Base-by-base conservation (phyloP, 345 rosid genomes). In the Rhizophora apiculata region DNA sequence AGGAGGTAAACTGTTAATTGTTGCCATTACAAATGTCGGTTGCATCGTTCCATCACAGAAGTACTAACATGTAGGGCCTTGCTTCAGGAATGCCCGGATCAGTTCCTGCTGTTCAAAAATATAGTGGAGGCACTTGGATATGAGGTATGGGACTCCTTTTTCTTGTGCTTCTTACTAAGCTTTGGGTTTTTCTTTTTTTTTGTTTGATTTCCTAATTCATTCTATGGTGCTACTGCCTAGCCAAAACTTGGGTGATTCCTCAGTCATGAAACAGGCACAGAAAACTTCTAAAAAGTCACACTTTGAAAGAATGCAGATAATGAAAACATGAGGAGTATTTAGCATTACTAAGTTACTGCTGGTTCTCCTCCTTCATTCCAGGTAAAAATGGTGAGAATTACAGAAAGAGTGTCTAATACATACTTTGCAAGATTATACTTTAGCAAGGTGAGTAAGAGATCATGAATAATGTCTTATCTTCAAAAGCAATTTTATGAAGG, bases 371-470 rank as follows among this genome's bases (percentile, higher is more conserved):
- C 59, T 36, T 43, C 34, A 59, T 82, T 78, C 55, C 88, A 94
- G 98, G 88, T 94, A 29, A 82, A 85, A 84, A 85, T 91, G 98
- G 89, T 86, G 51, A 87, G 85, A 84, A 89, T 94, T 75, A 94
- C 96, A 6, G 75, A 86, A 72, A 85, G 91, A 82, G 90, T 86
- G 59, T 72, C 63, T 18, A 88, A 85, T 76, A 94, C 91, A 6
- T 89, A 86, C 75, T 82, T 77, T 74, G 91, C 97, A 71, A 83
- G 83, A 76, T 73, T 93, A 62, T 84, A 69, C 76, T 81, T 93
- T 74, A 83, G 82, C 75, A 82, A 91, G 98, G 98, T 90, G 75
- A 76, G 65, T 68, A 52, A 46, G 74, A 78, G 48, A 21, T 72
- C 39, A n/a, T 51, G 48, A 68, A 36, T 72, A 72, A 29, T 72